Conservation (phyloP, 2,329 filamentous ascomycete species). For the Alternaria metachromatica region DNA sequence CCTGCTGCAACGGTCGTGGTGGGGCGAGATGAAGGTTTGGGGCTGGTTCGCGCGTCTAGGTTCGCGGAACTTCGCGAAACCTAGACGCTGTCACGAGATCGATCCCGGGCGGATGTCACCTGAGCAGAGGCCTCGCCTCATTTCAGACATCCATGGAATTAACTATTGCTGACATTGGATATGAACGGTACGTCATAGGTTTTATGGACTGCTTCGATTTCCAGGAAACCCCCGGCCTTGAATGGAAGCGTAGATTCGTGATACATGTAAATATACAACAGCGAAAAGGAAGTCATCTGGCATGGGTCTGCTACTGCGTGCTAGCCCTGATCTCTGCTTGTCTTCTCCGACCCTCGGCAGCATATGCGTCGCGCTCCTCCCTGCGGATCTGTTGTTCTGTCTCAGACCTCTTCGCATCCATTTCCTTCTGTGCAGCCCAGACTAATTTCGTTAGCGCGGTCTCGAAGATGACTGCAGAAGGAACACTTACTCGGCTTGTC, state of each 20-base stretch:
- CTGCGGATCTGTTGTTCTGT: conserved; percentile 34
- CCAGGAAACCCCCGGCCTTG: background rate
- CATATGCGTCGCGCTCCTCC: conserved; percentile 40
- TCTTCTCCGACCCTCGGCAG: conserved; percentile 41
- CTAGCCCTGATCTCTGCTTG: conserved; percentile 45
- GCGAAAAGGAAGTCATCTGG: conserved; percentile 3
- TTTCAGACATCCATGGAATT: background rate
- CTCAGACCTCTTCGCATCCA: conserved; percentile 38
- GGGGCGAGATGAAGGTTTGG: conserved; percentile 20
- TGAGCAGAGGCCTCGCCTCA: background rate
- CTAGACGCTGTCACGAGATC: conserved; percentile 37
- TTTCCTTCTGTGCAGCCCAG: conserved; percentile 46
- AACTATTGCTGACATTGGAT: background rate
- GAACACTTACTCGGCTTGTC: conserved; percentile 80
- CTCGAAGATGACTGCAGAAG: background rate
- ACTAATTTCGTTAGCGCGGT: conserved; percentile 33
- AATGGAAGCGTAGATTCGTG: conserved; percentile 22
- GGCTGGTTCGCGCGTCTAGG: conserved; percentile 23
- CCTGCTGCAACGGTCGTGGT: conserved; percentile 23
- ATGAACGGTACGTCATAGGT: background rate
- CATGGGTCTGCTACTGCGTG: conserved; percentile 23
- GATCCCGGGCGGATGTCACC: background rate
- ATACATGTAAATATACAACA: conserved; percentile 27
- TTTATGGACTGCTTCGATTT: background rate
- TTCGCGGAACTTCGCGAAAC: conserved; percentile 8